Evolutionary conservation across 2,329 filamentous ascomycete species (phyloP).

Genomic region (Trichoderma koningii): DNA sequence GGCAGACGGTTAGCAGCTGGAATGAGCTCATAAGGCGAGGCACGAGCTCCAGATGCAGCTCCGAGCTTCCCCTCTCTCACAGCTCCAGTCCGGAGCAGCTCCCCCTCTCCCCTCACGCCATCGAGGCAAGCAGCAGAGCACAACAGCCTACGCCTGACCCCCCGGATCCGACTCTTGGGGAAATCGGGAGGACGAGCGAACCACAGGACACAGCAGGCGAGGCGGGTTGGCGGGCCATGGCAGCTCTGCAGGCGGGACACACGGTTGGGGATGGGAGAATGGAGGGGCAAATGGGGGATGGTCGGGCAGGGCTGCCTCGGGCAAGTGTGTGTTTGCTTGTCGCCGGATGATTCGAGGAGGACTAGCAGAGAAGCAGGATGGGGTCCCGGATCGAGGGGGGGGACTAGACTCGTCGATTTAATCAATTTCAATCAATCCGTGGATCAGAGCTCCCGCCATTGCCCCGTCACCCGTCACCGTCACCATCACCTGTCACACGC

Average conservation of each 20-base stretch:
- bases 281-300: not conserved
- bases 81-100: no score
- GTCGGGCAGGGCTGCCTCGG: slow-evolving; percentile 2
- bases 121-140: not conserved
- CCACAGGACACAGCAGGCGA: not conserved
- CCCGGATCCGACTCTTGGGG: slow-evolving; percentile 18
- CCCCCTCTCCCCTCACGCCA: slow-evolving; percentile 1
- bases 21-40: not conserved
- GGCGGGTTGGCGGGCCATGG: slow-evolving; percentile 17
- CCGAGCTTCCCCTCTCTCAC: not conserved
- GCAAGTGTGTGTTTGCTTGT: not conserved
- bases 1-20: not conserved
- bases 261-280: not conserved
- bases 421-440: slow-evolving; percentile 2
- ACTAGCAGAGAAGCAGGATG: no score
- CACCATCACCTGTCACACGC: not conserved
- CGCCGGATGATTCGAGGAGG: not conserved
- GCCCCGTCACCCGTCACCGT: not conserved
- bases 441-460: no score
- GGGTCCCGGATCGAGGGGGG: no score
- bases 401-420: slow-evolving; percentile 5
- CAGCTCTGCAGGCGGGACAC: not conserved
- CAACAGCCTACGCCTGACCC: not conserved
- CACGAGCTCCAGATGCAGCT: slow-evolving; percentile 5
- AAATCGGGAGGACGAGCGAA: slow-evolving; percentile 7